Evolutionary conservation across 768 basidiomycete genomes (phyloP).

Genomic region (Coprinellus micaceus): DNA sequence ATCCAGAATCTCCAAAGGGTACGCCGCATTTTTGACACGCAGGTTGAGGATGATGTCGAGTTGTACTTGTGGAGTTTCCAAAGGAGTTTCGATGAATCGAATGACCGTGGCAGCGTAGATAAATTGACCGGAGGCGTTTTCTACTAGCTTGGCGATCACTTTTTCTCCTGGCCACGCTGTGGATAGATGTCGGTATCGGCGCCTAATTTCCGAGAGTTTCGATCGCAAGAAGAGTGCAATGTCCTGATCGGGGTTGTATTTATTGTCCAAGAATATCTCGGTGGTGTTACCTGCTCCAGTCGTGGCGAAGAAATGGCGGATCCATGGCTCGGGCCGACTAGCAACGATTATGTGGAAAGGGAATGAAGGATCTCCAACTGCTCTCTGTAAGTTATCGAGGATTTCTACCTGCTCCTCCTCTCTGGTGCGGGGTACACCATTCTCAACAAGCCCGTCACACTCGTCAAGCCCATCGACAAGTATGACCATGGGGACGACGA

Average conservation of each 20-base stretch:
- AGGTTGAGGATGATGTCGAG: background rate
- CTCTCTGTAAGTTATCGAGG: background rate
- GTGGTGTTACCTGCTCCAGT: background rate
- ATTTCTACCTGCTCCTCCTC: background rate
- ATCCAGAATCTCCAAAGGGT: background rate
- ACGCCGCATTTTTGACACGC: background rate
- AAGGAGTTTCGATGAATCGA: background rate
- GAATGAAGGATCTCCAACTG: background rate
- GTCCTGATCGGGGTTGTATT: background rate
- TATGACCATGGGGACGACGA: background rate
- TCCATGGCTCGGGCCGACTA: background rate
- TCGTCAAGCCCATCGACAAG: slow-evolving; percentile 10
- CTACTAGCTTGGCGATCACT: background rate
- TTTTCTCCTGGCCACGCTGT: background rate
- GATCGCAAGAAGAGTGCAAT: background rate
- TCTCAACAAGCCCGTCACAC: background rate
- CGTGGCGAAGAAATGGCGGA: background rate
- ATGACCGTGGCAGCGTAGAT: slow-evolving; percentile 6
- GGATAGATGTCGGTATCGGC: background rate
- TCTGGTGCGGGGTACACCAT: background rate
- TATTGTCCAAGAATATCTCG: background rate
- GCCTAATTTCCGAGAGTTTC: background rate
- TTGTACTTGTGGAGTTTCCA: background rate
- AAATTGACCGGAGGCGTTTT: slow-evolving; percentile 2
- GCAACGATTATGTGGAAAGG: slow-evolving; percentile 3